These are phyloP conservation scores for Cystobasidiaceae sp. DNA, from an alignment of 1,284 basidiomycete genomes.

Conservation along the genomic window DNA sequence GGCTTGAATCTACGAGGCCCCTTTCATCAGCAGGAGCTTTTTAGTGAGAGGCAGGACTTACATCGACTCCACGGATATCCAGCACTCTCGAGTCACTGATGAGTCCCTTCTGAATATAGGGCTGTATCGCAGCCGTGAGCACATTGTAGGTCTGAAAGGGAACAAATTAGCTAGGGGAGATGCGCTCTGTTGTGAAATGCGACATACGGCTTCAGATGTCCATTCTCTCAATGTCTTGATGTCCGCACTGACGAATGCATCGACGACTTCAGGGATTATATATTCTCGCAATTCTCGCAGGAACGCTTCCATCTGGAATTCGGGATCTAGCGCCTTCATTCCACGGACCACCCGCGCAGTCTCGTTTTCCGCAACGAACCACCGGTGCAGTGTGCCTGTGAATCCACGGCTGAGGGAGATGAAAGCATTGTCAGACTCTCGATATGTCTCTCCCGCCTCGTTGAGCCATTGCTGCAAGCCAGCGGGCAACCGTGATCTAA, in stretches of 20 bases:
- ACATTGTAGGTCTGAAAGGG: constrained; percentile 74
- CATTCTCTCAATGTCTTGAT: constrained; percentile 77
- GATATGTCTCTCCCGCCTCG: constrained; percentile 60
- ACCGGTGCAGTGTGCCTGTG: constrained; percentile 75
- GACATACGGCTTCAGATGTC: constrained; percentile 89
- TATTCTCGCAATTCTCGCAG: constrained; percentile 91
- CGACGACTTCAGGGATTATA: constrained; percentile 94
- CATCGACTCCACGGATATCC: constrained; percentile 91
- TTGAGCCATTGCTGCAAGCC: constrained; percentile 38
- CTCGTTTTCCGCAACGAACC: constrained; percentile 93
- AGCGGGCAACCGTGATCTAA: constrained; percentile 63
- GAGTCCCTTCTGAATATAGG: constrained; percentile 82
- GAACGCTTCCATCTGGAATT: constrained; percentile 79
- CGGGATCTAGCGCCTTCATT: constrained; percentile 81
- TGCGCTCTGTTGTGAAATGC: neutral
- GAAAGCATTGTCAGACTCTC: constrained; percentile 90
- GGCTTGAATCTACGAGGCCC: constrained; percentile 54
- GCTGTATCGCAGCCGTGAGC: constrained; percentile 94
- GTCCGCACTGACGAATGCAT: constrained; percentile 88
- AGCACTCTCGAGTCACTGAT: constrained; percentile 85
- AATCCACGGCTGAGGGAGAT: constrained; percentile 74
- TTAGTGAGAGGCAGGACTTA: constrained; percentile 48
- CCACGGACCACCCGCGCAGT: constrained; percentile 84
- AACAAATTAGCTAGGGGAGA: constrained; percentile 44
- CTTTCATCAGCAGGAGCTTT: neutral